A percentile compares a stretch with the other conserved stretches of the same genome.
phyloP scores from a whole-genome alignment of 371 early-diverging fungal genomes.

The Mortierella sp. region DNA sequence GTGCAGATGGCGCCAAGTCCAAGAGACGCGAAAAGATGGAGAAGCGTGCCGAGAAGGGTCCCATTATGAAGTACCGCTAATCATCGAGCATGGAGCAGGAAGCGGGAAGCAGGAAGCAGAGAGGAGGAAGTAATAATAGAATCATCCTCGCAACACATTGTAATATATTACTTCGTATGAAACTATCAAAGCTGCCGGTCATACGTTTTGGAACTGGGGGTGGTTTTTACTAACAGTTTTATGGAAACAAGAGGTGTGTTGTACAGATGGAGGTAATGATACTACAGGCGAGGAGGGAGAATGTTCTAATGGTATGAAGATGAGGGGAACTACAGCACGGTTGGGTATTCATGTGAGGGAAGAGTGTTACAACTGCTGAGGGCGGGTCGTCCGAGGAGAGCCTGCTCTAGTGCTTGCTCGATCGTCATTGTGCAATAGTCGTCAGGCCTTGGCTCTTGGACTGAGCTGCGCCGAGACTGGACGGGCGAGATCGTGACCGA shows the following conservation, averaged over 20 bases:
- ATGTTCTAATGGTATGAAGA: not conserved
- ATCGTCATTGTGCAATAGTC: constrained; percentile 5
- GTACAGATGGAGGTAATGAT: not conserved
- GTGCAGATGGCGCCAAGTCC: constrained; percentile 59
- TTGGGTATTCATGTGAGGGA: not conserved
- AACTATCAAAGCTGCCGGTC: not conserved
- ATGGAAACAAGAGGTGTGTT: not conserved
- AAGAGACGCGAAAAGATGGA: constrained; percentile 75
- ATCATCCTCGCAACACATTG: not conserved
- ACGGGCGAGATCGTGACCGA: not conserved
- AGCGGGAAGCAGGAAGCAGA: not conserved
- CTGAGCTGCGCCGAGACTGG: not conserved
- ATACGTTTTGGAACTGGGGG: not conserved
- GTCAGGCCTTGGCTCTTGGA: not conserved
- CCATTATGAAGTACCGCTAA: constrained; percentile 12
- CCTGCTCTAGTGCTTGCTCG: not conserved
- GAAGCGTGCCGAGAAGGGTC: constrained; percentile 68
- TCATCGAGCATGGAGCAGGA: not conserved
- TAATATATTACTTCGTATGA: constrained; percentile 3
- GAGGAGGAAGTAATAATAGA: not conserved
- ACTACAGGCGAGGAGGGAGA: too few species aligned
- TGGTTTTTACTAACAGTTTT: not conserved
- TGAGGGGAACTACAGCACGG: not conserved
- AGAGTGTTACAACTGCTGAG: not conserved
- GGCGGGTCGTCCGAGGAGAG: not conserved